Conservation (phyloP, 2,329 filamentous ascomycete species). For the Domatiomyces catenatus region DNA sequence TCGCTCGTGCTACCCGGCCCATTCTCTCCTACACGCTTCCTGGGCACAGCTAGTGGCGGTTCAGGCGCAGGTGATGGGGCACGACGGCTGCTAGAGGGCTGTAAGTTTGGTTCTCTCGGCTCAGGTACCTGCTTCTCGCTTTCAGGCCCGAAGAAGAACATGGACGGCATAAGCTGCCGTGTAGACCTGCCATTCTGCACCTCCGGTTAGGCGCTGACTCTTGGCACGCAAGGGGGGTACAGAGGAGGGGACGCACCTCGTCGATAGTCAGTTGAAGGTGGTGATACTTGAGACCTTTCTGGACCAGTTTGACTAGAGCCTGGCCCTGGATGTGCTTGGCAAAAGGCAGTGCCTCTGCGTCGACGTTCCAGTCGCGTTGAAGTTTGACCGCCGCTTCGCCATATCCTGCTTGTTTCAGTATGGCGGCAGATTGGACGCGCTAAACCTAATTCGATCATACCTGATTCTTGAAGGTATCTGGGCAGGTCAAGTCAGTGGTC, state of each 20-base stretch:
- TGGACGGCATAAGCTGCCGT: conserved; percentile 21
- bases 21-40: conserved; percentile 23
- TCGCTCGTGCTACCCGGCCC: conserved; percentile 25
- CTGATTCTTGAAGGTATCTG: conserved; percentile 42
- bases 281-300: conserved; percentile 45
- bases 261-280: conserved; percentile 29
- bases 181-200: conserved; percentile 16
- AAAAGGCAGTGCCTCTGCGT: conserved; percentile 47
- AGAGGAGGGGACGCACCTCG: conserved; percentile 30
- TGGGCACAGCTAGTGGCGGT: conserved; percentile 16
- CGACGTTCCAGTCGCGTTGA: conserved; percentile 46
- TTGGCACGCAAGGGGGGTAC: background rate
- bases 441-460: conserved; percentile 21
- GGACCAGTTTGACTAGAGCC: conserved; percentile 45
- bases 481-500: conserved; percentile 10
- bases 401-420: conserved; percentile 29
- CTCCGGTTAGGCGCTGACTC: conserved; percentile 7
- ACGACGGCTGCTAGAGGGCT: background rate
- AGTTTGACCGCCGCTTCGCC: conserved; percentile 45
- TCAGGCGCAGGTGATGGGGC: conserved; percentile 19
- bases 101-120: conserved; percentile 17
- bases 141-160: conserved; percentile 34
- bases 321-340: conserved; percentile 43
- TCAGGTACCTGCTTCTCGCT: conserved; percentile 19
- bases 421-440: background rate